Percentiles rank a stretch among this genome's conserved stretches.
Evolutionary conservation across 2,329 filamentous ascomycete genomes (phyloP).

Genomic region (Clarireedia homoeocarpa): DNA sequence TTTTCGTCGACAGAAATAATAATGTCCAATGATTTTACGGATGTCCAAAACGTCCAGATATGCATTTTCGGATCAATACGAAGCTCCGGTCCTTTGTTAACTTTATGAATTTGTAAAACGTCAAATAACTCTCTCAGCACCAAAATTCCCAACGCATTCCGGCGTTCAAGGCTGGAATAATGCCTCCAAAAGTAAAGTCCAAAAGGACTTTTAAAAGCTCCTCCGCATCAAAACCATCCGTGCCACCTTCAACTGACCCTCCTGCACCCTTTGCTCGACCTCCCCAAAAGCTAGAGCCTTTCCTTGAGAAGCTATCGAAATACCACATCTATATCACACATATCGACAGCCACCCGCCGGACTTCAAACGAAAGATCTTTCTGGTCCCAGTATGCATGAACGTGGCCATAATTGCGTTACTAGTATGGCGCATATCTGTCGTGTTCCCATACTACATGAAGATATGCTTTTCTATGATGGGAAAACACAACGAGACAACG

Average conservation of each 20-base stretch:
- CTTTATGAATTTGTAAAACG: neutral
- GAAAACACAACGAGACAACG: slow-evolving; percentile 49
- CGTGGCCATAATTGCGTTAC: slow-evolving; percentile 52
- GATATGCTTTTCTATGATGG: slow-evolving; percentile 26
- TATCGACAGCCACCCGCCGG: slow-evolving; percentile 61
- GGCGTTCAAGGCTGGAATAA: slow-evolving; percentile 10
- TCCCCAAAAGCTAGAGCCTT: slow-evolving; percentile 53
- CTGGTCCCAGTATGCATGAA: slow-evolving; percentile 73
- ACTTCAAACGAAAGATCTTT: slow-evolving; percentile 79
- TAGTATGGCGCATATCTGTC: slow-evolving; percentile 60
- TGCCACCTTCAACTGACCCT: slow-evolving; percentile 24
- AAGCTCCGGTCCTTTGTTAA: neutral
- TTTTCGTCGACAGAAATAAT: neutral
- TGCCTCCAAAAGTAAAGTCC: slow-evolving; percentile 27
- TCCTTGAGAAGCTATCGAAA: slow-evolving; percentile 58
- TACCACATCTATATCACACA: slow-evolving; percentile 77
- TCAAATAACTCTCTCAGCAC: neutral
- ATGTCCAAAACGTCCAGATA: neutral
- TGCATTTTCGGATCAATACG: neutral
- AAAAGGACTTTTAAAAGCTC: slow-evolving; percentile 24
- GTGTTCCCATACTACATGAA: slow-evolving; percentile 63
- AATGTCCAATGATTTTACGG: slow-evolving; percentile 13
- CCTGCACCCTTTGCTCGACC: slow-evolving; percentile 63
- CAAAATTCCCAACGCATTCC: neutral
- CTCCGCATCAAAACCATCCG: slow-evolving; percentile 9